Evolutionary conservation across 441 rosid genomes (phyloP), one percentile per base, ranked within the genome.

Genomic region (Melastoma candidum): DNA sequence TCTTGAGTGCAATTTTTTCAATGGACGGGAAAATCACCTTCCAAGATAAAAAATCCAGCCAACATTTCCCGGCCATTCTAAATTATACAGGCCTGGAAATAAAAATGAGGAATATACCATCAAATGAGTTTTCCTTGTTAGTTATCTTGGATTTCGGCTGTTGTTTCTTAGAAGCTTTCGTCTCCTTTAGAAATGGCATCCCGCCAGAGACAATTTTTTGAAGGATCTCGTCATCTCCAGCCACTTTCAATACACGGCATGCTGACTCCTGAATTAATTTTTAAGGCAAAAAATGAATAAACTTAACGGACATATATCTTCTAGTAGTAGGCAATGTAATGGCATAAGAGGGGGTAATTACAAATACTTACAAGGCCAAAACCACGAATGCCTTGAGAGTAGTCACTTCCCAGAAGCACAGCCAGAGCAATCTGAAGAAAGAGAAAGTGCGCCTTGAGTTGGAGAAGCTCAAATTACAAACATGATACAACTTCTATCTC

Each of bases 371-470:
- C 98, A 59, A 71, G 82, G 64, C 97, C 92, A 51, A 93, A 69
- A 65, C 95, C 95, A 56, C 74, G 85, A 64, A 93, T 81, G 58
- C 97, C 90, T 8, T 57, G 84, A 54, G 81, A 84, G 72, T 88
- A 93, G 67, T 93, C 98, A 63, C 97, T 55, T 68, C 98, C 97
- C 59, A 93, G 90, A 64, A 93, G 75, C 67, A 88, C 84, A 39
- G 93, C 95, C 50, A 93, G 62, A 36, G 88, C 68, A 65, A 93
- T 84, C 97, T 92, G 70, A 46, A 68, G 54, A 41, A 53, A 63
- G 27, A 62, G 27, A 57, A 14, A 7, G 47, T 54, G 41, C 47
- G 44, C n/a, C 26, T 24, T 26, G 11, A 45, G 47, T 8, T 14
- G 12, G 56, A 26, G 3, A 32, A 24, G 11, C 12, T 1, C 56